phyloP scores from a whole-genome alignment of 345 rosid genomes.

The Melaleuca quinquenervia region DNA sequence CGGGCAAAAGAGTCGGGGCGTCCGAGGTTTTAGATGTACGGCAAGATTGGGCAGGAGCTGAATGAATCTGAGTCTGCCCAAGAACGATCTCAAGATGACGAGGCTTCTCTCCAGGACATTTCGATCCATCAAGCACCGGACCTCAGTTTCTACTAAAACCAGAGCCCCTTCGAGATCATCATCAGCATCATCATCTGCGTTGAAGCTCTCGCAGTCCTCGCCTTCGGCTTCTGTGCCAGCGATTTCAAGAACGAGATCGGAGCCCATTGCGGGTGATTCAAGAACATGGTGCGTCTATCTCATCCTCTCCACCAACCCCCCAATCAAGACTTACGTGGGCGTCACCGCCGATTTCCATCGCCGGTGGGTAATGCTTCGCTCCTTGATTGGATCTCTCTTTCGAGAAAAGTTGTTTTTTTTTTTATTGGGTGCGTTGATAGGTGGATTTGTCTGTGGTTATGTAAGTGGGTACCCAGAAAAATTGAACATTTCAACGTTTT shows the following conservation, averaged over 20 bases:
- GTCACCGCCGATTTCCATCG: constrained; percentile 65
- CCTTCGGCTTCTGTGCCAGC: constrained; percentile 1
- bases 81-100: constrained; percentile 9
- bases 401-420: background rate
- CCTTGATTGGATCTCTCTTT: background rate
- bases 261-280: constrained; percentile 1
- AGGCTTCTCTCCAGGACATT: constrained; percentile 39
- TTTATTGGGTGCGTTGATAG: background rate
- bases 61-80: background rate
- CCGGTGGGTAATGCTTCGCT: constrained; percentile 27
- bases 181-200: constrained; percentile 2
- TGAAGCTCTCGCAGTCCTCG: background rate
- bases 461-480: background rate
- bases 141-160: background rate
- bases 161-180: background rate
- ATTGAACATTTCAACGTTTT: background rate
- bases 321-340: constrained; percentile 79
- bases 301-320: constrained; percentile 55
- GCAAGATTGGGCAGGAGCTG: background rate
- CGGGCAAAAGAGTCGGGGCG: background rate
- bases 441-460: background rate
- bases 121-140: constrained; percentile 36
- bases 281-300: constrained; percentile 69
- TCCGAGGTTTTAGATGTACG: background rate
- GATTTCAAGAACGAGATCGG: background rate